Conservation (phyloP, 371 early-diverging fungal species). For the Saksenaea vasiformis region DNA sequence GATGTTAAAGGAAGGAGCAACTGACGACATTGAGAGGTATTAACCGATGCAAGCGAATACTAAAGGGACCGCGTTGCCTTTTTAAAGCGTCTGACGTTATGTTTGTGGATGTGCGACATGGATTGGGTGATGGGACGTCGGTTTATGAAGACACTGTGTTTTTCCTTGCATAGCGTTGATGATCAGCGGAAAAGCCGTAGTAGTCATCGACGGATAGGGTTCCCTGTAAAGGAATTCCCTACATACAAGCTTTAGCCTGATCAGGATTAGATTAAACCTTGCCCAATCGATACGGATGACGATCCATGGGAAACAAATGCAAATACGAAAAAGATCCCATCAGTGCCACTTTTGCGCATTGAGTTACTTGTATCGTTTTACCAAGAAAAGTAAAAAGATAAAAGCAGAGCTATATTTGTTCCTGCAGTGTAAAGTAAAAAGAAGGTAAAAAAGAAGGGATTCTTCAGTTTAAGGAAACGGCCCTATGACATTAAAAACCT, state of each 20-base stretch:
- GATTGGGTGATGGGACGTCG: too few relatives aligned
- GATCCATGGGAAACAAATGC: constrained; percentile 3
- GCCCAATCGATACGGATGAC: background rate
- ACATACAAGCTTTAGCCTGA: background rate
- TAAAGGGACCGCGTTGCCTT: too few relatives aligned
- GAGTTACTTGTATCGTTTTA: background rate
- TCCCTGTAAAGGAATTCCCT: background rate
- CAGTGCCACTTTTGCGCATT: background rate
- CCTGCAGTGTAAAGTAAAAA: background rate
- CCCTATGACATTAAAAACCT: background rate
- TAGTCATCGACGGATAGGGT: background rate
- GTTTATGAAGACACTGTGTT: too few relatives aligned
- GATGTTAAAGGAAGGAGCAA: too few relatives aligned
- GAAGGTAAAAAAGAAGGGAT: background rate
- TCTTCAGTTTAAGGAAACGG: background rate
- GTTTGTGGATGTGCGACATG: too few relatives aligned
- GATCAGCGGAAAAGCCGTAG: background rate
- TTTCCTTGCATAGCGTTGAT: background rate
- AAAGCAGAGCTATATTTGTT: too few relatives aligned
- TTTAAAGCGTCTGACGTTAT: too few relatives aligned
- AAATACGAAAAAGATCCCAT: background rate
- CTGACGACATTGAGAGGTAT: too few relatives aligned
- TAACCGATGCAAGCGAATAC: too few relatives aligned
- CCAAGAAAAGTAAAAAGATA: too few relatives aligned
- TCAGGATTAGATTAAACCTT: background rate